Evolutionary conservation across 345 rosid species (phyloP), one percentile per base, ranked within the genome.

Genomic region (Lepidium sativum): DNA sequence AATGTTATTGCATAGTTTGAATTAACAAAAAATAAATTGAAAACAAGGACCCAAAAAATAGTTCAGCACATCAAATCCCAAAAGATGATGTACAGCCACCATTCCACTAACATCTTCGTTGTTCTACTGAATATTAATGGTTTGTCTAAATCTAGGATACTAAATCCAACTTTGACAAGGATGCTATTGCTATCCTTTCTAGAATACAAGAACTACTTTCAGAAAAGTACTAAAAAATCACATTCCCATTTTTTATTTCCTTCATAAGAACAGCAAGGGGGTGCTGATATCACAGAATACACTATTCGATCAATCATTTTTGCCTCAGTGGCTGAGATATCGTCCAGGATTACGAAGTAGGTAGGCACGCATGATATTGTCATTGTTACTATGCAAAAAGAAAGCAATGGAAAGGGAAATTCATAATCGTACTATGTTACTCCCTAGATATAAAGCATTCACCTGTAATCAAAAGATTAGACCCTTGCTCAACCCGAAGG

Each of bases 391-490:
- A 43, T 17, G 52, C 60, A 16, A 31, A 17, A 14, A 10, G 38
- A 66, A 16, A 4, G 11, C n/a, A 15, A 53, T 53, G 18, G 8
- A 37, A 43, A 43, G 31, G 18, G 52, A 31, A 35, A 35, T 35
- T 31, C 27, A 37, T 38, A 54, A 23, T 34, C 43, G 35, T 52
- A 27, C 21, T 52, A 54, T 44, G 57, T 13, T 37, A 41, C 14
- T 54, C 67, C 35, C 49, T 59, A 60, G 41, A 35, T 50, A 29
- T 35, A 44, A 18, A 69, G 66, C 3, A 53, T n/a, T 50, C 78
- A 95, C 99, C 99, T 85, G 99, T 95, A 68, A 95, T 95, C 81
- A 95, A 74, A 59, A 95, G 90, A 81, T 95, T 95, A 62, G 96
- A 91, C 60, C 99, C 96, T 50, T 92, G 77, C 74, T 86, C 91